phyloP scores from a whole-genome alignment of 805 yeast species.

The Yarrowia bubula region DNA sequence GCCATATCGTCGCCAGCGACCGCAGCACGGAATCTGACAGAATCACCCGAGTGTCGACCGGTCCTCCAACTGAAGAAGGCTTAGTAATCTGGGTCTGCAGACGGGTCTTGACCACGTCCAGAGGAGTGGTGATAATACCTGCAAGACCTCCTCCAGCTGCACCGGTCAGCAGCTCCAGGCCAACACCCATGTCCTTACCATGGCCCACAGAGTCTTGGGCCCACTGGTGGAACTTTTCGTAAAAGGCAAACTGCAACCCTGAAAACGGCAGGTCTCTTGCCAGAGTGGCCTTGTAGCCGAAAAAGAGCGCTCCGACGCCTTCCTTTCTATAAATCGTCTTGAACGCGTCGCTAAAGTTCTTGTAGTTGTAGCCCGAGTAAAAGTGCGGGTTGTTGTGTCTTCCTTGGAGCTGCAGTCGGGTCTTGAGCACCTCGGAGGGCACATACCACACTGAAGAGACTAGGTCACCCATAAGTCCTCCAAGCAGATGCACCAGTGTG shows the following conservation, averaged over 20 bases:
- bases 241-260: conserved; percentile 93
- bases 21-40: conserved; percentile 48
- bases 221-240: conserved; percentile 57
- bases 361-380: conserved; percentile 81
- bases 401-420: conserved; percentile 92
- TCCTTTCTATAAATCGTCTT: conserved; percentile 61
- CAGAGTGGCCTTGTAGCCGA: conserved; percentile 92
- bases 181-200: conserved; percentile 39
- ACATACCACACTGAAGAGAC: conserved; percentile 87
- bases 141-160: conserved; percentile 96
- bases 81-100: conserved; percentile 74
- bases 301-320: conserved; percentile 73
- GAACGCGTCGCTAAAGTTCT: conserved; percentile 69
- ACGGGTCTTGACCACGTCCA: conserved; percentile 91
- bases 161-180: conserved; percentile 76
- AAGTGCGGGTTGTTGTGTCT: conserved; percentile 75
- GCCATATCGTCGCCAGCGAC: conserved; percentile 58
- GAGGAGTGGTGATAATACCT: conserved; percentile 90
- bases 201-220: conserved; percentile 39
- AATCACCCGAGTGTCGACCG: conserved; percentile 28
- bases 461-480: conserved; percentile 93
- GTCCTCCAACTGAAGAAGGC: conserved; percentile 9
- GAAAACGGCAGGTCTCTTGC: conserved; percentile 92
- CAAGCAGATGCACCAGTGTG: conserved; percentile 71
- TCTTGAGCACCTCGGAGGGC: conserved; percentile 91